Conservation (phyloP, 805 yeast species). For the Candida nemodendra region DNA sequence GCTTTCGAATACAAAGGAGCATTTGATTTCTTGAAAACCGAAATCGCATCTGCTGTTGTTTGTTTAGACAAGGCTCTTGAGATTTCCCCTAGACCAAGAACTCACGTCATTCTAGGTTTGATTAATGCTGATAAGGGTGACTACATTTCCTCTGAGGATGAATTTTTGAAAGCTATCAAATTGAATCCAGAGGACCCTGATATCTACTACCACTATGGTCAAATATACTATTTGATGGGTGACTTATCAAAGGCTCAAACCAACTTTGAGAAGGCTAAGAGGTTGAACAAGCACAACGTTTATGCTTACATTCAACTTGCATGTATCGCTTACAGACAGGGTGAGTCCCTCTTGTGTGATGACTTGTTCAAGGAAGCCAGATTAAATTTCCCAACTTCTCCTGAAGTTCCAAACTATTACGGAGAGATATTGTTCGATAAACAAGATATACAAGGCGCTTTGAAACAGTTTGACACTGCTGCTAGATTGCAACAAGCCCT, state of each 20-base stretch:
- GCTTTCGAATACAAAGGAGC: slow-evolving; percentile 85
- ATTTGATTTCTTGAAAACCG: slow-evolving; percentile 77
- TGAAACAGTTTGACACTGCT: slow-evolving; percentile 82
- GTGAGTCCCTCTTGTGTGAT: slow-evolving; percentile 57
- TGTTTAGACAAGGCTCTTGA: slow-evolving; percentile 65
- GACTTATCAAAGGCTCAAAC: slow-evolving; percentile 69
- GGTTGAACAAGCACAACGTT: slow-evolving; percentile 70
- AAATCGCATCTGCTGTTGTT: slow-evolving; percentile 59
- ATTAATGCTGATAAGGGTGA: slow-evolving; percentile 78
- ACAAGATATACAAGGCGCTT: slow-evolving; percentile 69
- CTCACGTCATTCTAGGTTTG: slow-evolving; percentile 79
- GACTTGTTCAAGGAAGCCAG: slow-evolving; percentile 64
- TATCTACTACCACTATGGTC: slow-evolving; percentile 91
- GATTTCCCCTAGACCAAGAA: slow-evolving; percentile 72
- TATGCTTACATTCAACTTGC: slow-evolving; percentile 91
- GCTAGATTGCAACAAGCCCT: slow-evolving; percentile 74
- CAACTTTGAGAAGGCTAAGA: slow-evolving; percentile 75
- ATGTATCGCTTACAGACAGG: slow-evolving; percentile 83
- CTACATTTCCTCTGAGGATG: slow-evolving; percentile 55
- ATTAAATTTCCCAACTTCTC: slow-evolving; percentile 75
- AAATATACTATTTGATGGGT: slow-evolving; percentile 78
- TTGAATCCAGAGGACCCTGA: slow-evolving; percentile 74
- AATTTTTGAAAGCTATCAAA: slow-evolving; percentile 69
- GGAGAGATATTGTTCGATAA: slow-evolving; percentile 91
- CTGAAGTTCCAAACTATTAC: slow-evolving; percentile 92